Percentiles rank a stretch among this genome's conserved stretches.
These are phyloP conservation scores for Botrytis deweyae DNA, from an alignment of 2,329 filamentous ascomycete species.

Conservation along the genomic window DNA sequence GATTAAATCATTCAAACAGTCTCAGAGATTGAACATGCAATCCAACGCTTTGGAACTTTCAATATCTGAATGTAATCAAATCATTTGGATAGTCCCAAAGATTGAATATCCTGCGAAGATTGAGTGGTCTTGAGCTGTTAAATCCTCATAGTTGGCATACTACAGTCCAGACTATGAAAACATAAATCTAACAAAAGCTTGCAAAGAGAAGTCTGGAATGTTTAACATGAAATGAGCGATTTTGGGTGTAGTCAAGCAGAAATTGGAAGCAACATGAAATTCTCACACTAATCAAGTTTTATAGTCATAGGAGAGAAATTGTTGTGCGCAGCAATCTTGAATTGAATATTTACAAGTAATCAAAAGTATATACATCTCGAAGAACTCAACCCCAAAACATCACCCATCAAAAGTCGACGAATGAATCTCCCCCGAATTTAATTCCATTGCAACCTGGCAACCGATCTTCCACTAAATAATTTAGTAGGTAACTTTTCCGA, in stretches of 20 bases:
- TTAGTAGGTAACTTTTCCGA: conserved; percentile 5
- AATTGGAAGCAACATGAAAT: neutral
- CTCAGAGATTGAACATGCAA: neutral
- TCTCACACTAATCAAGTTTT: neutral
- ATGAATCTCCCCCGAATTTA: neutral
- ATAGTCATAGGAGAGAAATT: too few relatives aligned
- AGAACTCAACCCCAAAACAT: neutral
- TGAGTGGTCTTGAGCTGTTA: neutral
- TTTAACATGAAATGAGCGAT: too few relatives aligned
- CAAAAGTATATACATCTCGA: neutral
- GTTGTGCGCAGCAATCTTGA: neutral
- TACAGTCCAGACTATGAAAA: neutral
- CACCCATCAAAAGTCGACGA: neutral
- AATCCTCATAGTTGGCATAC: neutral
- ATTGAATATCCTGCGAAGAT: neutral
- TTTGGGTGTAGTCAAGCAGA: too few relatives aligned
- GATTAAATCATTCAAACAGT: too few relatives aligned
- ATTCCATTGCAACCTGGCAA: too few relatives aligned
- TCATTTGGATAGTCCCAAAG: too few relatives aligned
- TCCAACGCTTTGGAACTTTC: neutral
- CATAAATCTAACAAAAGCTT: neutral
- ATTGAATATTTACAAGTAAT: conserved; percentile 9
- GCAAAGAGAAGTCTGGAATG: neutral
- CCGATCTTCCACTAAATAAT: neutral
- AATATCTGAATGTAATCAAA: neutral